Percentiles rank a stretch among this genome's conserved stretches.
Evolutionary conservation across 257 asterid genomes (phyloP).

Genomic region (Cordia subcordata): DNA sequence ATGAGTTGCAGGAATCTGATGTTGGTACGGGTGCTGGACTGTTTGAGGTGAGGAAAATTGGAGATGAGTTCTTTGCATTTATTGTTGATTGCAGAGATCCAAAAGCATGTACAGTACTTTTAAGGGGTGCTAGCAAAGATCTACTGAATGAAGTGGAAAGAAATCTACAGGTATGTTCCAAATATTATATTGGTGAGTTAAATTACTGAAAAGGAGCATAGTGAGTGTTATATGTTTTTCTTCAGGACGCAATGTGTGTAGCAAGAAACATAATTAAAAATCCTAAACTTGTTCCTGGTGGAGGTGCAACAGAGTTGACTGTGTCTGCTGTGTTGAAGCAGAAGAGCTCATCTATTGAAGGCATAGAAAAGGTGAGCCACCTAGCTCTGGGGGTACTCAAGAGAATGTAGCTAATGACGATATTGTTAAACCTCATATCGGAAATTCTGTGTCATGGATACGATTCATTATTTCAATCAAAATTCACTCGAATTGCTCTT

Average conservation of each 20-base stretch:
- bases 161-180: conserved; percentile 71
- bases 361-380: conserved; percentile 72
- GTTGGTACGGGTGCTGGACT: conserved; percentile 94
- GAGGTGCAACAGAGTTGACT: conserved; percentile 96
- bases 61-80: conserved; percentile 85
- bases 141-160: conserved; percentile 95
- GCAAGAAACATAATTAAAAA: conserved; percentile 90
- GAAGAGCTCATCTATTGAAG: conserved; percentile 86
- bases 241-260: conserved; percentile 94
- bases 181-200: background rate
- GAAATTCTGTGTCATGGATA: background rate
- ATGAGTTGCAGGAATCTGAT: conserved; percentile 95
- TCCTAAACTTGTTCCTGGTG: conserved; percentile 98
- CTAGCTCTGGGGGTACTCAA: background rate
- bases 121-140: conserved; percentile 98
- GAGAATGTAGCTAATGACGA: background rate
- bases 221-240: conserved; percentile 13
- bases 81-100: conserved; percentile 88
- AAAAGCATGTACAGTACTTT: conserved; percentile 87
- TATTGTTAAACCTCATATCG: background rate
- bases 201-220: background rate
- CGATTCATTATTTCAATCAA: too few species aligned
- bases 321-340: conserved; percentile 87
- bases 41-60: conserved; percentile 91
- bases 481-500: background rate